Conservation (phyloP, 2,329 filamentous ascomycete genomes). For the Madurella fahalii region DNA sequence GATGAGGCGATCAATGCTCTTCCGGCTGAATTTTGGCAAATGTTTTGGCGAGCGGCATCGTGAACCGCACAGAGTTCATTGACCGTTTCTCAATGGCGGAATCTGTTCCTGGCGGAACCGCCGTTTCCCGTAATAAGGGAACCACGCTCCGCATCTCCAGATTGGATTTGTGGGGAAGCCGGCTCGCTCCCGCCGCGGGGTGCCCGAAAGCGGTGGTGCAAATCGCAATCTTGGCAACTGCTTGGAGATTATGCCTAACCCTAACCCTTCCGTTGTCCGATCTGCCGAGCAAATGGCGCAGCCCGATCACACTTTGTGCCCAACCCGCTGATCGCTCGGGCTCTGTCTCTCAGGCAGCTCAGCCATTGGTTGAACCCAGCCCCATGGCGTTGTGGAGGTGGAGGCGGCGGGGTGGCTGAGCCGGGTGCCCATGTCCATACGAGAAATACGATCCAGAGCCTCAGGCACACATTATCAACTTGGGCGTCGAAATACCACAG, state of each 20-base stretch:
- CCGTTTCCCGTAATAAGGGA: constrained; percentile 17
- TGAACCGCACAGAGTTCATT: constrained; percentile 11
- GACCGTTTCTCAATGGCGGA: constrained; percentile 5
- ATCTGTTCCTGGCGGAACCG: background rate
- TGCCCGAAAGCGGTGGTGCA: background rate
- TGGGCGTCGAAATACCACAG: too few species aligned
- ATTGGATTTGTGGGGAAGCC: constrained; percentile 18
- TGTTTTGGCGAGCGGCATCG: constrained; percentile 22
- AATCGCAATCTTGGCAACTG: too few species aligned
- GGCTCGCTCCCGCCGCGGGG: background rate
- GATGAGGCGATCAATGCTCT: constrained; percentile 1
- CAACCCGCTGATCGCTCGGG: too few species aligned
- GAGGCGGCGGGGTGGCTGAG: too few species aligned
- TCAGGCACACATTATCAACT: too few species aligned
- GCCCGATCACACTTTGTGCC: too few species aligned
- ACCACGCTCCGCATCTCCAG: constrained; percentile 20
- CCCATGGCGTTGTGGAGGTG: too few species aligned
- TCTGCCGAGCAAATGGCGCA: too few species aligned
- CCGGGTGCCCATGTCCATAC: too few species aligned
- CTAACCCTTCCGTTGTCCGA: background rate
- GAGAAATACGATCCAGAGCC: too few species aligned
- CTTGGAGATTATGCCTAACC: background rate
- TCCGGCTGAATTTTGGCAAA: constrained; percentile 20
- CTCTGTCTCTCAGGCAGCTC: too few species aligned
- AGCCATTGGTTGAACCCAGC: too few species aligned